These are phyloP conservation scores for Cyclocybe aegerita DNA, from an alignment of 768 basidiomycete species.

Conservation along the genomic window DNA sequence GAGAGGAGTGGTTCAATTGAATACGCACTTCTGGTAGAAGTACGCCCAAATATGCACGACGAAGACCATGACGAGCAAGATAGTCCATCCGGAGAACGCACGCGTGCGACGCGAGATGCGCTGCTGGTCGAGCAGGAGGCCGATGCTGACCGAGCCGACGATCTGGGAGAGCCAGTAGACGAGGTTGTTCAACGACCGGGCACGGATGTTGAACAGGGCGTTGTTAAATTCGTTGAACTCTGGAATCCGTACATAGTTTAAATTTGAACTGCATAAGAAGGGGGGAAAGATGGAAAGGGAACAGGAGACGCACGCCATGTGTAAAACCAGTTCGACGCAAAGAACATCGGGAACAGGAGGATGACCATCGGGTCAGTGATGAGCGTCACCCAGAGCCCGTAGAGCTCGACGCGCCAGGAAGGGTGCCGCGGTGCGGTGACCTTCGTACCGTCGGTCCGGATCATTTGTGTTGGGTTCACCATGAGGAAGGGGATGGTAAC, in stretches of 20 bases:
- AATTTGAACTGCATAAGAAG: too few relatives aligned
- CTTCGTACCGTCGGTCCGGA: slow-evolving; percentile 68
- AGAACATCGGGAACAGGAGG: slow-evolving; percentile 78
- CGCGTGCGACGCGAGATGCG: slow-evolving; percentile 61
- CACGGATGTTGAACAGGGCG: slow-evolving; percentile 79
- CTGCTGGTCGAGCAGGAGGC: slow-evolving; percentile 62
- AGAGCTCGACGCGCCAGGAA: slow-evolving; percentile 41
- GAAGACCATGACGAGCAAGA: slow-evolving; percentile 65
- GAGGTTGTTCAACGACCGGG: slow-evolving; percentile 73
- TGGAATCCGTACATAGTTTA: too few relatives aligned
- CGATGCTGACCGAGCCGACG: slow-evolving; percentile 70
- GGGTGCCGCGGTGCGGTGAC: slow-evolving; percentile 58
- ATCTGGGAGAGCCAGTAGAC: slow-evolving; percentile 83
- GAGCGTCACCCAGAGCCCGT: slow-evolving; percentile 35
- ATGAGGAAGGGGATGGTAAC: slow-evolving; percentile 64
- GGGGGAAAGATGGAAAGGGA: too few relatives aligned
- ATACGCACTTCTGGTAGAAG: slow-evolving; percentile 65
- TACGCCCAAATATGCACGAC: slow-evolving; percentile 75
- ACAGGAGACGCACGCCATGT: slow-evolving; percentile 47
- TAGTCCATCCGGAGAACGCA: slow-evolving; percentile 67
- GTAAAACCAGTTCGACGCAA: slow-evolving; percentile 79
- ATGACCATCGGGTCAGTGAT: slow-evolving; percentile 66
- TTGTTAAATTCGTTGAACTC: slow-evolving; percentile 81
- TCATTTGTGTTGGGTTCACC: slow-evolving; percentile 65
- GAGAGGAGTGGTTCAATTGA: not conserved